Evolutionary conservation across 2,329 filamentous ascomycete species (phyloP), one percentile per base, ranked within the genome.

Genomic region (Fusarium sp.): DNA sequence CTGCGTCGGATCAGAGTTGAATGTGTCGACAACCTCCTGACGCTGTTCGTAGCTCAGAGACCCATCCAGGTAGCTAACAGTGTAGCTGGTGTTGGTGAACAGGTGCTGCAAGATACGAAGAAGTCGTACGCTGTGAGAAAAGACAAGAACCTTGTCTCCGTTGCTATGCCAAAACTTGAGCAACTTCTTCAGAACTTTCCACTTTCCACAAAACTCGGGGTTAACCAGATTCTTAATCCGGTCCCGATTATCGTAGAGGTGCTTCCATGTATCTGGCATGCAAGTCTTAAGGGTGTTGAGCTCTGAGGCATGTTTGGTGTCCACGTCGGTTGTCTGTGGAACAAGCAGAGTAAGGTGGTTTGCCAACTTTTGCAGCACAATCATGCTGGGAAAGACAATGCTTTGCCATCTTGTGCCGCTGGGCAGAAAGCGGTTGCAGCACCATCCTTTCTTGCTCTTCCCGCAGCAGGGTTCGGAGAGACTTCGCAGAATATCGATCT

Each of bases 141-240:
- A 99, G 3, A 99, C 93, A 0, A 99, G 88, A 1, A 98, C 97
- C 82, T 98, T 99, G 84, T 98, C 95, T 16, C 95, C 94, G 78
- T 93, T 95, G 16, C 89, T 87, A 80, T 98, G 91, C 97, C 97
- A 99, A 82, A 97, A 96, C 65, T 92, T 92, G 8, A 99, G 88
- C 5, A 99, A 86, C 77, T 94, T 95, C 81, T 92, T 94, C 34
- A 99, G 83, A 1, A 99, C 91, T 80, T 94, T 95, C 97, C 97
- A 99, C 83, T 99, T 99, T 5, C 97, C 97, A 79, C 97, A 99
- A 75, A 95, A 98, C 67, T 97, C 93, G 0, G 94, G 93, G 76
- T 98, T 95, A 2, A 95, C 92, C 60, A 95, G 92, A 76, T 93
- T 93, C 60, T 94, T 84, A 68, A 98, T 92, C 10, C 91, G 94